Evolutionary conservation across 2,329 filamentous ascomycete species (phyloP).

Genomic region (Conoideocrella luteorostrata): DNA sequence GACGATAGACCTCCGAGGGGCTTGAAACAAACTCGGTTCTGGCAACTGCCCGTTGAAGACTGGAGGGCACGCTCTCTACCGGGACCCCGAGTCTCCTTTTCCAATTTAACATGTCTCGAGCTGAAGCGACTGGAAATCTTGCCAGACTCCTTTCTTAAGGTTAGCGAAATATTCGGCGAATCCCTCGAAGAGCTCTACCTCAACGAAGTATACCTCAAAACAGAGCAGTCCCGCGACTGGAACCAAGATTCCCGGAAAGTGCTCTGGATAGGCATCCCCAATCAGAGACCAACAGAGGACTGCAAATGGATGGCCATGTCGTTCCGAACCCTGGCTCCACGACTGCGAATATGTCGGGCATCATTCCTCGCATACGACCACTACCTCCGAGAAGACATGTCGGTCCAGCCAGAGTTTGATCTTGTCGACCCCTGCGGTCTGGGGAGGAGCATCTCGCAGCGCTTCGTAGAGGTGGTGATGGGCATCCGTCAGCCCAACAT

Average conservation of each 20-base stretch:
- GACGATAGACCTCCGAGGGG: slow-evolving; percentile 30
- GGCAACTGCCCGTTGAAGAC: slow-evolving; percentile 29
- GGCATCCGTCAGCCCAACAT: slow-evolving; percentile 32
- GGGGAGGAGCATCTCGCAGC: slow-evolving; percentile 34
- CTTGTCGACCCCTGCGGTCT: slow-evolving; percentile 35
- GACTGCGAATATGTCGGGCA: slow-evolving; percentile 36
- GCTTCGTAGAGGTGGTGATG: slow-evolving; percentile 39
- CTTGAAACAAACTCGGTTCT: slow-evolving; percentile 31
- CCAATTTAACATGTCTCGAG: slow-evolving; percentile 36
- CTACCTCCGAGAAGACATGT: slow-evolving; percentile 27
- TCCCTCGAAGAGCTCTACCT: slow-evolving; percentile 39
- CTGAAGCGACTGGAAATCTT: slow-evolving; percentile 35
- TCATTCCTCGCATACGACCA: slow-evolving; percentile 38
- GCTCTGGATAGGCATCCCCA: slow-evolving; percentile 41
- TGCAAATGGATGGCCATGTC: slow-evolving; percentile 37
- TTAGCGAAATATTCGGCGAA: slow-evolving; percentile 27
- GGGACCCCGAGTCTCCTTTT: slow-evolving; percentile 27
- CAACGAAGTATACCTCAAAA: slow-evolving; percentile 39
- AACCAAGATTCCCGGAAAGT: slow-evolving; percentile 27
- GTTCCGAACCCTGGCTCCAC: slow-evolving; percentile 28
- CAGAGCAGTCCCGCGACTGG: slow-evolving; percentile 26
- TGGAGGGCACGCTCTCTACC: slow-evolving; percentile 35
- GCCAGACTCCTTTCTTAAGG: slow-evolving; percentile 27
- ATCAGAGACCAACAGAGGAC: slow-evolving; percentile 29
- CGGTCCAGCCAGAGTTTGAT: slow-evolving; percentile 27